phyloP scores from a whole-genome alignment of 2,329 filamentous ascomycete genomes.

The Penicillium sp. region DNA sequence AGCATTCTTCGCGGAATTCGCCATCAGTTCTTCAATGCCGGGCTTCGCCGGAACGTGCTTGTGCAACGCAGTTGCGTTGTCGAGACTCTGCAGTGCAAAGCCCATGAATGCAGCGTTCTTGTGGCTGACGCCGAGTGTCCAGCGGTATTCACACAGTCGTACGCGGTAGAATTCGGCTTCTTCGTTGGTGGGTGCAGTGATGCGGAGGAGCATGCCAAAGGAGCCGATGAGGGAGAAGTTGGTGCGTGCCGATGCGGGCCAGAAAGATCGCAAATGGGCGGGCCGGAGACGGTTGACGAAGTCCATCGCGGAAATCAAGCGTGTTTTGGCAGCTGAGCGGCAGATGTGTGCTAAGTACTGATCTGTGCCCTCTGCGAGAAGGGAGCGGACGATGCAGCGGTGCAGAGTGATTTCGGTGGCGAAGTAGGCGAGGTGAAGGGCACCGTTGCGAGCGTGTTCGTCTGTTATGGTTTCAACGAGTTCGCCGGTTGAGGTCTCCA shows the following conservation, averaged over 20 bases:
- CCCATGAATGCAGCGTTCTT: constrained; percentile 60
- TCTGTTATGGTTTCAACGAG: constrained; percentile 44
- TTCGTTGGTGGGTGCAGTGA: constrained; percentile 81
- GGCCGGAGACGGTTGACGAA: constrained; percentile 92
- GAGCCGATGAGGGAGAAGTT: constrained; percentile 96
- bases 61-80: constrained; percentile 68
- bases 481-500: constrained; percentile 50
- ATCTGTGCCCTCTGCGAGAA: constrained; percentile 62
- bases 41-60: constrained; percentile 73
- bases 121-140: constrained; percentile 85
- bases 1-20: constrained; percentile 28
- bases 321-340: constrained; percentile 88
- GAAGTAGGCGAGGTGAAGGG: constrained; percentile 89
- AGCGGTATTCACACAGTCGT: constrained; percentile 83
- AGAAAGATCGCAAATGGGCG: constrained; percentile 84
- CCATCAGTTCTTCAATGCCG: constrained; percentile 52
- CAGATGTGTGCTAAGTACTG: constrained; percentile 89
- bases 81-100: constrained; percentile 77
- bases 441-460: constrained; percentile 56
- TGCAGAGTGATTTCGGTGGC: constrained; percentile 93
- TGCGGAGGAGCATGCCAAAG: constrained; percentile 86
- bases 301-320: constrained; percentile 94
- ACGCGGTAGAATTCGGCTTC: constrained; percentile 92
- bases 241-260: constrained; percentile 57
- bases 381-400: constrained; percentile 82